These are phyloP conservation scores for Atalantia buxifolia DNA, from an alignment of 345 rosid species.

Conservation along the genomic window DNA sequence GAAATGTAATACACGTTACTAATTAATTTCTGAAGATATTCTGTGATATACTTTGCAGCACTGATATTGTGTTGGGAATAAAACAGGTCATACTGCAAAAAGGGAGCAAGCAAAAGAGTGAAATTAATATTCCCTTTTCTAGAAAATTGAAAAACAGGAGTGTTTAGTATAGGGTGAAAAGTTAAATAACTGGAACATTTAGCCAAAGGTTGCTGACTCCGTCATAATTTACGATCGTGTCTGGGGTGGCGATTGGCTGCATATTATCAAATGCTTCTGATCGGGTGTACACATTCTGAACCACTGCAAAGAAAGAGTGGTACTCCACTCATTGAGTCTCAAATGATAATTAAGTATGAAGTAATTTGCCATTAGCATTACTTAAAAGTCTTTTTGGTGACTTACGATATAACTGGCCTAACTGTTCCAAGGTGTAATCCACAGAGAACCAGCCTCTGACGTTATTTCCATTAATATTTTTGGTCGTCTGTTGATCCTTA, in stretches of 20 bases:
- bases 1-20: conserved; percentile 36
- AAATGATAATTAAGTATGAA: no score
- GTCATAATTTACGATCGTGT: conserved; percentile 34
- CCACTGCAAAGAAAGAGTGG: conserved; percentile 32
- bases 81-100: conserved; percentile 57
- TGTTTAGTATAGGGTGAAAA: neutral
- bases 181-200: conserved; percentile 57
- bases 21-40: conserved; percentile 15
- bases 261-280: conserved; percentile 48
- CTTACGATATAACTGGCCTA: conserved; percentile 42
- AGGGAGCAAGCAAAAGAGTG: neutral
- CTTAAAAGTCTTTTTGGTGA: neutral
- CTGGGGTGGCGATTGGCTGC: conserved; percentile 38
- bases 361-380: neutral
- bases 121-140: neutral
- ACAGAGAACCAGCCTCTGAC: conserved; percentile 61
- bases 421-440: conserved; percentile 39
- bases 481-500: conserved; percentile 35
- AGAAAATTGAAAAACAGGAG: neutral
- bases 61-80: conserved; percentile 60
- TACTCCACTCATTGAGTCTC: no score
- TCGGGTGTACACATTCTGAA: conserved; percentile 52
- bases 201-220: conserved; percentile 61
- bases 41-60: conserved; percentile 31
- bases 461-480: conserved; percentile 54